A percentile compares a stretch with the other conserved stretches of the same genome.
Conservation (phyloP, 2,329 filamentous ascomycete genomes). For the Metarhizium guizhouense region DNA sequence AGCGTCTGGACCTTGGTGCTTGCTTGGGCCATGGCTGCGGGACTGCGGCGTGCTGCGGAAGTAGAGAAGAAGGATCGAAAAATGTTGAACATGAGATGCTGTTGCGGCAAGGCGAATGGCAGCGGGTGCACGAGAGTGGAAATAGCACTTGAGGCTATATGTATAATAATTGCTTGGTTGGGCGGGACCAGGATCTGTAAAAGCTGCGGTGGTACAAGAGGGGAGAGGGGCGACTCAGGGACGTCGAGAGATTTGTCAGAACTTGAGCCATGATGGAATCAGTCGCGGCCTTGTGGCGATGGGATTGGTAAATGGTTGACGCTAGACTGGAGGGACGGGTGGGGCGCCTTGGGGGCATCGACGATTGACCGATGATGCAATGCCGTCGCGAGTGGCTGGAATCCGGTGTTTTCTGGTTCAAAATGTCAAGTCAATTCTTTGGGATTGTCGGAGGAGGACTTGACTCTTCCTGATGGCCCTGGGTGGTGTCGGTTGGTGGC, state of each 20-base stretch:
- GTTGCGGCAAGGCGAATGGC: neutral
- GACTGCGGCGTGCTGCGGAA: conserved; percentile 37
- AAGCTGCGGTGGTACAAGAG: neutral
- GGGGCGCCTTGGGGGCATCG: neutral
- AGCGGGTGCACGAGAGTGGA: neutral
- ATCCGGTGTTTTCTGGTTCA: no score
- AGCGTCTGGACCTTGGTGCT: conserved; percentile 75
- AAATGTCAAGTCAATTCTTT: no score
- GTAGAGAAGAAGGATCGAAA: conserved; percentile 62
- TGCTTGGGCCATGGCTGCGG: conserved; percentile 71
- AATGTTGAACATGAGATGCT: conserved; percentile 46
- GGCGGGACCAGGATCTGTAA: neutral
- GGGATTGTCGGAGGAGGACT: no score
- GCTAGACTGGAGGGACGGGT: neutral
- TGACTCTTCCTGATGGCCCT: no score
- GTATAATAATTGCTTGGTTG: neutral
- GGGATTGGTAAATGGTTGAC: neutral
- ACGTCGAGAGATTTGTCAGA: neutral
- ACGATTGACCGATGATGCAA: neutral
- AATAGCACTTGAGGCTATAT: neutral
- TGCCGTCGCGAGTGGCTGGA: neutral
- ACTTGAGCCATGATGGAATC: neutral
- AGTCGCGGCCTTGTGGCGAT: neutral
- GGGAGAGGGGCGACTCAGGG: neutral
- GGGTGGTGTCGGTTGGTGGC: no score